Evolutionary conservation across 768 basidiomycete species (phyloP).

Genomic region (Agaricus blazei): DNA sequence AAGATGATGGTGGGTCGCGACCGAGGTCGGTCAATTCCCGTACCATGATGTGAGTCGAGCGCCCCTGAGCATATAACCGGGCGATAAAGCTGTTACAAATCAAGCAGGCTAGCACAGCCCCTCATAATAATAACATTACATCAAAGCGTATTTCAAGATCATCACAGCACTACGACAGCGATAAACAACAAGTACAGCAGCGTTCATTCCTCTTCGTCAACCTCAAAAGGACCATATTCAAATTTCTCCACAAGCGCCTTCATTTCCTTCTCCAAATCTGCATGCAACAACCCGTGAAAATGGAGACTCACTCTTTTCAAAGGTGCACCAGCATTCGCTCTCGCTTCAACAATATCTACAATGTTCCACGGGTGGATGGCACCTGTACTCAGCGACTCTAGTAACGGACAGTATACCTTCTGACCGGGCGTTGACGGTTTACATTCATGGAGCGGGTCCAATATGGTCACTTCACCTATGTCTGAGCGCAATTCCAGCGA

Average conservation of each 20-base stretch:
- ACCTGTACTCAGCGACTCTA: conserved; percentile 42
- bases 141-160: too few species aligned
- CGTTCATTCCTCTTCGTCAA: conserved; percentile 25
- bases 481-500: conserved; percentile 32
- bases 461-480: conserved; percentile 25
- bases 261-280: conserved; percentile 47
- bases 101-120: too few species aligned
- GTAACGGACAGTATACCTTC: conserved; percentile 40
- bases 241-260: conserved; percentile 43
- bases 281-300: conserved; percentile 33
- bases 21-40: conserved; percentile 99
- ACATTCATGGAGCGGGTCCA: conserved; percentile 16
- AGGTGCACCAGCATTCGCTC: conserved; percentile 38
- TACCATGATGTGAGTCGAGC: conserved; percentile 7
- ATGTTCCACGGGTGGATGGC: conserved; percentile 9
- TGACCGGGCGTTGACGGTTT: background rate
- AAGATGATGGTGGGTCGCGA: conserved; percentile 98
- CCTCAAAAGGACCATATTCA: conserved; percentile 52
- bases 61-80: conserved; percentile 14
- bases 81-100: conserved; percentile 1
- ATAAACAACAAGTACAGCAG: too few species aligned
- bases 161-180: too few species aligned
- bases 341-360: conserved; percentile 31
- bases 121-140: background rate
- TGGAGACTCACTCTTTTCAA: conserved; percentile 45